Conservation (phyloP, 345 rosid genomes). For the Bruguiera gymnorhiza region DNA sequence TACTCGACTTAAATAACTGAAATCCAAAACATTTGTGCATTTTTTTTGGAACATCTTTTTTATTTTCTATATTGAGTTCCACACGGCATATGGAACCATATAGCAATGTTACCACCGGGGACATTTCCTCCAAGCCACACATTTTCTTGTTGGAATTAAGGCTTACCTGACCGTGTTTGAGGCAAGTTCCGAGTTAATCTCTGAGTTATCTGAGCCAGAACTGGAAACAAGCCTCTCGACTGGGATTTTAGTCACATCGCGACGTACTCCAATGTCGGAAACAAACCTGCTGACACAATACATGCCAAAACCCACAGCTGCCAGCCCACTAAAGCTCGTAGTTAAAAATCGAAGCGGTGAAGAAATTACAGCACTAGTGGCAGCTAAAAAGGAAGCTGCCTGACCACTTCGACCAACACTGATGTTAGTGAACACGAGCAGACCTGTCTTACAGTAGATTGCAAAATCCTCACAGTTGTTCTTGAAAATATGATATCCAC, state of each 20-base stretch:
- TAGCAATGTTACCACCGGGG: too few relatives aligned
- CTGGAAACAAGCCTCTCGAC: conserved; percentile 45
- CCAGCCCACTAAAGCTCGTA: conserved; percentile 53
- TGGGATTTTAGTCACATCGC: conserved; percentile 44
- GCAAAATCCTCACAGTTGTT: conserved; percentile 86
- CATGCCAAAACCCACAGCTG: conserved; percentile 47
- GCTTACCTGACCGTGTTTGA: background rate
- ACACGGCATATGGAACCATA: too few relatives aligned
- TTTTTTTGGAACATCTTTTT: too few relatives aligned
- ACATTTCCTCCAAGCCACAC: background rate
- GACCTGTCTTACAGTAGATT: conserved; percentile 66
- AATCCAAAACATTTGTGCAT: too few relatives aligned
- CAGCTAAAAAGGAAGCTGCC: conserved; percentile 55
- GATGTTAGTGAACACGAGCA: conserved; percentile 42
- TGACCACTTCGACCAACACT: conserved; percentile 76
- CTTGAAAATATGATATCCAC: conserved; percentile 54
- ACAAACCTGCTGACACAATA: conserved; percentile 47
- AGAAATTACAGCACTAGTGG: conserved; percentile 37
- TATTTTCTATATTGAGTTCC: too few relatives aligned
- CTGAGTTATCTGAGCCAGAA: background rate
- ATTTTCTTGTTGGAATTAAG: background rate
- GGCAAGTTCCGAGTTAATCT: conserved; percentile 2
- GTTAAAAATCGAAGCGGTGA: conserved; percentile 49
- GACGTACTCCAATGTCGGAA: conserved; percentile 64
- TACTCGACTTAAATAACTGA: too few relatives aligned